These are phyloP conservation scores for Aspergillus ellipticus DNA, from an alignment of 495 filamentous ascomycete species.

Conservation along the genomic window DNA sequence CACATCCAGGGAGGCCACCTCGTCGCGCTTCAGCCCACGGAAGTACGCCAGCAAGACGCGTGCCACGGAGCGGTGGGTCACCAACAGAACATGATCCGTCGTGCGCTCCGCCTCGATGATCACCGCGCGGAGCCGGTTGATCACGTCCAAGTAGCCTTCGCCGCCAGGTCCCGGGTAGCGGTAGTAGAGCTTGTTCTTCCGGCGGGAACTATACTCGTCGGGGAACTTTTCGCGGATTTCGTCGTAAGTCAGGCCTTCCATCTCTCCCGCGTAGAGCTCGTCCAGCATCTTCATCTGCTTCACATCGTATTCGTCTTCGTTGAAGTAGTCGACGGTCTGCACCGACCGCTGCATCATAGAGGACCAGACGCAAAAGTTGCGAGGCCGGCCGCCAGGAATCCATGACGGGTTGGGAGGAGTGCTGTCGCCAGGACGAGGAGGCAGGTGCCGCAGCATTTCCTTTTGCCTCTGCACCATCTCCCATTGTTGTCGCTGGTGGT, in stretches of 20 bases:
- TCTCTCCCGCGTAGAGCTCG: constrained; percentile 85
- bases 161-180: constrained; percentile 93
- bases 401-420: constrained; percentile 93
- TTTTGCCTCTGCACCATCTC: constrained; percentile 71
- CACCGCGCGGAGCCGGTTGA: constrained; percentile 90
- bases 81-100: constrained; percentile 88
- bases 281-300: constrained; percentile 99
- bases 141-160: constrained; percentile 94
- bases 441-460: constrained; percentile 66
- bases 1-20: constrained; percentile 89
- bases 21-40: constrained; percentile 79
- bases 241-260: constrained; percentile 92
- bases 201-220: constrained; percentile 72
- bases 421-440: constrained; percentile 79
- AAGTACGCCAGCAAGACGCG: constrained; percentile 95
- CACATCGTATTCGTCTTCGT: constrained; percentile 94
- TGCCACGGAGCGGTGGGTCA: constrained; percentile 85
- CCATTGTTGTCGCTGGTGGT: constrained; percentile 70
- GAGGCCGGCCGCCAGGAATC: constrained; percentile 51
- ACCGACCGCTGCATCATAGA: constrained; percentile 89
- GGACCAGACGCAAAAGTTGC: constrained; percentile 98
- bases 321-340: constrained; percentile 81
- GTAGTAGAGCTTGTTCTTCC: constrained; percentile 82
- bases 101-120: constrained; percentile 96
- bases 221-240: constrained; percentile 73